Conservation (phyloP, 129 eudicot species). For the Flaveria robusta region DNA sequence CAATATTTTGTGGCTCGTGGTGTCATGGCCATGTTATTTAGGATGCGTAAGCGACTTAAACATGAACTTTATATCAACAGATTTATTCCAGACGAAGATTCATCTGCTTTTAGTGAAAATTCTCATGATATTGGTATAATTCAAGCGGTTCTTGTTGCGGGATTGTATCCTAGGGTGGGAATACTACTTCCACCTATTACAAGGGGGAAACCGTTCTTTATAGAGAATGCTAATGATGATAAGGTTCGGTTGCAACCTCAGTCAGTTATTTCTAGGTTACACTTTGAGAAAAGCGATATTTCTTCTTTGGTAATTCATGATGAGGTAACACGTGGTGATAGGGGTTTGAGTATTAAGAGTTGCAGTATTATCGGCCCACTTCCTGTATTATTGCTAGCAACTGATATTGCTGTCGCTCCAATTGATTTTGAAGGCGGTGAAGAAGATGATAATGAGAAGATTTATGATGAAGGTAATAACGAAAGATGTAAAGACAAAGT, state of each 20-base stretch:
- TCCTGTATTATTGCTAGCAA: constrained; percentile 71
- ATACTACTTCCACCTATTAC: constrained; percentile 49
- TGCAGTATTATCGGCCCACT: constrained; percentile 73
- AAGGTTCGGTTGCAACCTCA: constrained; percentile 68
- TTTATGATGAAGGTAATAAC: constrained; percentile 43
- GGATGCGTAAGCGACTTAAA: constrained; percentile 78
- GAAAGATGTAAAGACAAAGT: constrained; percentile 48
- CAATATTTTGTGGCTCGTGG: constrained; percentile 62
- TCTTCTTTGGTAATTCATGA: constrained; percentile 68
- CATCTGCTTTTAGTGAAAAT: constrained; percentile 51
- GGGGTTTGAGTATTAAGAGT: constrained; percentile 62
- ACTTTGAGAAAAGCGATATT: constrained; percentile 31
- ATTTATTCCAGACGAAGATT: constrained; percentile 52
- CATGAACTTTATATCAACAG: constrained; percentile 59
- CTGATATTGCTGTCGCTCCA: constrained; percentile 90
- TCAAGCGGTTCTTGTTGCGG: constrained; percentile 84
- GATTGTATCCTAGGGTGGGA: constrained; percentile 89
- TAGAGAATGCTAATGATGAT: constrained; percentile 58
- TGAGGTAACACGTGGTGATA: constrained; percentile 88
- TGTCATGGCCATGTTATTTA: constrained; percentile 70
- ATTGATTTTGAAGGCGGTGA: constrained; percentile 35
- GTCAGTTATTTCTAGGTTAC: constrained; percentile 50
- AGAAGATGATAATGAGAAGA: constrained; percentile 46
- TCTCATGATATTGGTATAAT: constrained; percentile 71
- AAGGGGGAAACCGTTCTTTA: constrained; percentile 38